Conservation (phyloP, 345 rosid genomes). For the Lagerstroemia speciosa region DNA sequence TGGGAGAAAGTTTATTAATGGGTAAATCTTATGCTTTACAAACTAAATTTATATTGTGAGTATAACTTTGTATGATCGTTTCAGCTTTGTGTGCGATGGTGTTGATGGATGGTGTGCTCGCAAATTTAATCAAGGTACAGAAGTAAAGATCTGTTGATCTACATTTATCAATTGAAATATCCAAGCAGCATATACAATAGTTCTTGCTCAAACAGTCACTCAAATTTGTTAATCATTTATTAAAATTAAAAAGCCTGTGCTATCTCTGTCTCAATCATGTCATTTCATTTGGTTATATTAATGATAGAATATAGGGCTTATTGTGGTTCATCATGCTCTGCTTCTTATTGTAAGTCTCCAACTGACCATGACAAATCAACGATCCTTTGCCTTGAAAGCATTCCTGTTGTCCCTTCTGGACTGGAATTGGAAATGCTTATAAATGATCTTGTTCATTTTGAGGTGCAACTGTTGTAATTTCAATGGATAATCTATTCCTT, state of each 20-base stretch:
- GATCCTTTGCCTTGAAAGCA: neutral
- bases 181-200: neutral
- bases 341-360: neutral
- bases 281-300: neutral
- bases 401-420: neutral
- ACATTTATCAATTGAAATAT: neutral
- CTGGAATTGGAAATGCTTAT: neutral
- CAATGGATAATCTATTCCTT: neutral
- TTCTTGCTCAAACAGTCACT: neutral
- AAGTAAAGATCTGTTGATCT: neutral
- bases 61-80: neutral
- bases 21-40: no score
- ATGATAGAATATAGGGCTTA: neutral
- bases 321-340: neutral
- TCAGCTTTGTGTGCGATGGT: slow-evolving; percentile 89
- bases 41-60: slow-evolving; percentile 4
- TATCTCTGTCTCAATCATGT: neutral
- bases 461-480: neutral
- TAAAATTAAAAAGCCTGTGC: neutral
- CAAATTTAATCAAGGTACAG: slow-evolving; percentile 79
- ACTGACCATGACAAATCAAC: neutral
- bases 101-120: slow-evolving; percentile 97
- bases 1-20: no score
- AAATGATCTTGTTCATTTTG: neutral
- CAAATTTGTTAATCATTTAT: neutral